Conservation (phyloP, 176 grass and related monocot genomes). For the Triticum urartu region DNA sequence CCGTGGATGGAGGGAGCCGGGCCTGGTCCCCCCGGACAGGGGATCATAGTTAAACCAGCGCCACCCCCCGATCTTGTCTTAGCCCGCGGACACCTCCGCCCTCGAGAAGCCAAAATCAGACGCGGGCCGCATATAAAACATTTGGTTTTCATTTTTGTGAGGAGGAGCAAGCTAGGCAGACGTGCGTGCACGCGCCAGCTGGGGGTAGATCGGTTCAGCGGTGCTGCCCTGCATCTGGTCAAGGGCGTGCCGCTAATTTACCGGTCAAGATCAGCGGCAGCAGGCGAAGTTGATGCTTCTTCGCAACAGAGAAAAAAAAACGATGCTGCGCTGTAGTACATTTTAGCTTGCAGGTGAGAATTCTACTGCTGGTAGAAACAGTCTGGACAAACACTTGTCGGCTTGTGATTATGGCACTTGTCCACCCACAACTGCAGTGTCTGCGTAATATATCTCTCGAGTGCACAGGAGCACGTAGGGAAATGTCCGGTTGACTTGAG, state of each 20-base stretch:
- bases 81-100: slow-evolving; percentile 22
- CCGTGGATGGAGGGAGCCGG: background rate
- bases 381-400: background rate
- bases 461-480: background rate
- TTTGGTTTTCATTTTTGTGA: too few species aligned
- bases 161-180: background rate
- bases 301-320: too few species aligned
- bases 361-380: too few species aligned
- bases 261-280: too few species aligned
- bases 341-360: too few species aligned
- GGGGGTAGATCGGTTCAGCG: background rate
- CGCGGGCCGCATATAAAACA: too few species aligned
- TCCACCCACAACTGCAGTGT: background rate
- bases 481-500: background rate
- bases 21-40: slow-evolving; percentile 10
- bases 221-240: background rate
- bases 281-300: too few species aligned
- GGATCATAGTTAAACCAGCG: background rate
- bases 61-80: slow-evolving; percentile 1
- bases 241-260: too few species aligned
- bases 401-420: background rate
- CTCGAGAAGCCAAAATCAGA: slow-evolving; percentile 37
- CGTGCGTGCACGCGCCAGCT: slow-evolving; percentile 4
- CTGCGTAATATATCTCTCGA: too few species aligned
- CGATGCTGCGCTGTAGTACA: too few species aligned